Base-by-base conservation (phyloP, 139 green algal genomes). In the Mychonastes homosphaera region DNA sequence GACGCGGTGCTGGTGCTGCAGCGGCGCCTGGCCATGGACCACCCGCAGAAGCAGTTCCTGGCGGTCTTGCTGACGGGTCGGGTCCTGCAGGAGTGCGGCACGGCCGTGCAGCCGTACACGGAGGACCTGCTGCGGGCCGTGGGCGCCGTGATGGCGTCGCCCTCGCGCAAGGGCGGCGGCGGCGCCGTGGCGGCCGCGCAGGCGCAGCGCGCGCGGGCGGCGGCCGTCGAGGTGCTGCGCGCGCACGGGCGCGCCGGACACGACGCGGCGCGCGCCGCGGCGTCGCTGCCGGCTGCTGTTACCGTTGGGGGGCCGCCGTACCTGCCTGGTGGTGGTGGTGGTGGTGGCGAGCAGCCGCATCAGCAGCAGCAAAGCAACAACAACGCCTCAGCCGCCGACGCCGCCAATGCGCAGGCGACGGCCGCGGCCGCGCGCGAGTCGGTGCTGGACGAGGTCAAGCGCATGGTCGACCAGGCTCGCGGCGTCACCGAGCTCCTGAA, bases 41-140 rank as follows among this genome's bases (percentile, higher is more conserved):
- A 83, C 46, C 76, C 76, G 4, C 76, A 83, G 51, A 83, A 83
- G 65, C 76, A 83, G 45, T 83, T 60, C 58, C 51, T 83, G 40
- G 62, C 65, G 3, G 69, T 83, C 13, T 49, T 72, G 24, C 75
- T 82, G 36, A 62, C 75, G 13, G 57, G 47, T 6, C 69, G 73
- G 66, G 66, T 75, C 28, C 53, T 82, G 58, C 44, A 52, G 6
- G 75, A 82, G 30, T 82, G 75, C 46, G 12, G 7, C 24, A 51
- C 47, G 10, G 53, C 59, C 3, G 41, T 48, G 41, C 19, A n/a
- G 41, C 41, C 41, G 19, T 48, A 48, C 41, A 48, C 41, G 41
- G 9, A 23, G 41, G 41, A 48, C 8, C 41, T 48, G 7, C 69
- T 79, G 41, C 69, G 76, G 63, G 76, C 77, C 54, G 65, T 83